These are phyloP conservation scores for Castanea sativa DNA, from an alignment of 306 rosid genomes.

Conservation along the genomic window DNA sequence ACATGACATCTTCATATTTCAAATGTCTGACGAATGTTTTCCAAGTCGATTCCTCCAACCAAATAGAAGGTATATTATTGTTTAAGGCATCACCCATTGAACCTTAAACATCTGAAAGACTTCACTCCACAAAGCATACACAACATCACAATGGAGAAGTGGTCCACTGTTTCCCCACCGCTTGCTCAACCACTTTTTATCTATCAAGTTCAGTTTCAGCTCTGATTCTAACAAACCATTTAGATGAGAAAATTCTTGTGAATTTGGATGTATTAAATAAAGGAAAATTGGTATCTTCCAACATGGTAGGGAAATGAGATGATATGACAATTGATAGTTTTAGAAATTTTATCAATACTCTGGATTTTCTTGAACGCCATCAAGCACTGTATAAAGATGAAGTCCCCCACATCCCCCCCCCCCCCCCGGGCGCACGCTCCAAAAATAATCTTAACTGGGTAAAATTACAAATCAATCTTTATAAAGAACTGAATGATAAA, in stretches of 20 bases:
- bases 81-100: too few relatives aligned
- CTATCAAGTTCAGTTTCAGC: neutral
- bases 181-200: neutral
- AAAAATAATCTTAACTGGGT: too few relatives aligned
- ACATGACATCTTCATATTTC: too few relatives aligned
- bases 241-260: neutral
- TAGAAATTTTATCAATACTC: neutral
- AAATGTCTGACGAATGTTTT: too few relatives aligned
- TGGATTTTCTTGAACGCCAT: neutral
- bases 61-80: too few relatives aligned
- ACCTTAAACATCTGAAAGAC: too few relatives aligned
- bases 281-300: neutral
- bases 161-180: too few relatives aligned
- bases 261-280: neutral
- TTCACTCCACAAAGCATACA: too few relatives aligned
- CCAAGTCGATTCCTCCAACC: too few relatives aligned
- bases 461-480: too few relatives aligned
- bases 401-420: too few relatives aligned
- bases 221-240: neutral
- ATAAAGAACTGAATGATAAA: neutral
- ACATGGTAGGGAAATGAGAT: neutral
- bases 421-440: rapidly evolving
- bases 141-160: too few relatives aligned
- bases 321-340: neutral
- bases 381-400: neutral